phyloP scores from a whole-genome alignment of 257 asterid genomes.

The Scutellaria galericulata region DNA sequence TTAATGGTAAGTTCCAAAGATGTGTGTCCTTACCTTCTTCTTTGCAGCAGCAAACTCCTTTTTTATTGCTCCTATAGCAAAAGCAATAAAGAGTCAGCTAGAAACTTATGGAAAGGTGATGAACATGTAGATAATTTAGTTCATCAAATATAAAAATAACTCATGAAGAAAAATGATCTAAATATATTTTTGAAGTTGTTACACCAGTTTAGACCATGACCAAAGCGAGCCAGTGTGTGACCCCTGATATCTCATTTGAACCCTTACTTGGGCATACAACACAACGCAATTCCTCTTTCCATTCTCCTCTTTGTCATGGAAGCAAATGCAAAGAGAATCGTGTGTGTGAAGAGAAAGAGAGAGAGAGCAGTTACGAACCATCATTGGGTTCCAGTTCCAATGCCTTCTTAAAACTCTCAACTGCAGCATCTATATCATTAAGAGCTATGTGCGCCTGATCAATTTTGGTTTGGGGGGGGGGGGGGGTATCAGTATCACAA shows the following conservation, averaged over 20 bases:
- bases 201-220: background rate
- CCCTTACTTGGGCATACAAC: background rate
- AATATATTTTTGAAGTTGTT: background rate
- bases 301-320: background rate
- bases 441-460: slow-evolving; percentile 91
- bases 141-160: background rate
- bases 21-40: slow-evolving; percentile 61
- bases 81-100: slow-evolving; percentile 27
- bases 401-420: slow-evolving; percentile 87
- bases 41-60: slow-evolving; percentile 79
- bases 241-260: background rate
- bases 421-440: slow-evolving; percentile 89
- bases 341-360: background rate
- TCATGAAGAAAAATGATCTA: background rate
- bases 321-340: background rate
- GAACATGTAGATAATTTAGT: background rate
- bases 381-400: slow-evolving; percentile 92
- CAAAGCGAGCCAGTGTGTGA: background rate
- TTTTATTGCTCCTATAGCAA: slow-evolving; percentile 71
- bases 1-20: background rate
- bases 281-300: background rate
- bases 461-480: background rate
- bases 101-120: slow-evolving; percentile 16
- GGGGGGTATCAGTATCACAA: slow-evolving; percentile 30
- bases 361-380: slow-evolving; percentile 53